Evolutionary conservation across 129 eudicot species (phyloP).

Genomic region (Saussurea involucrata): DNA sequence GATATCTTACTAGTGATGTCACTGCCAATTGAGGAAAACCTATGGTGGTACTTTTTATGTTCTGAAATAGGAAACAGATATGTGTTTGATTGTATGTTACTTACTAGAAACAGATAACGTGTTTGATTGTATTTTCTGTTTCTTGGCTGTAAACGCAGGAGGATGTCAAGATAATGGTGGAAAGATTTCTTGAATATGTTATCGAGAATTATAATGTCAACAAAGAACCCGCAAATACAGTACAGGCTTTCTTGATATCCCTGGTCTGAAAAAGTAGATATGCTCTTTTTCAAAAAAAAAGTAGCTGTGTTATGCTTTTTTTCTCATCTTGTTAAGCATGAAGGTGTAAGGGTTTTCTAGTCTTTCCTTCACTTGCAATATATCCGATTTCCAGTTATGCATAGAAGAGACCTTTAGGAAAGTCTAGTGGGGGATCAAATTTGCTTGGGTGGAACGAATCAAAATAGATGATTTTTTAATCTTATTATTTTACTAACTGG

Average conservation of each 20-base stretch:
- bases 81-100: background rate
- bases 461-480: background rate
- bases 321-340: background rate
- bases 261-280: conserved; percentile 42
- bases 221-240: conserved; percentile 42
- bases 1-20: background rate
- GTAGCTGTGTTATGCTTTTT: background rate
- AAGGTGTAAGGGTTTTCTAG: background rate
- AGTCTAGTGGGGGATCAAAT: background rate
- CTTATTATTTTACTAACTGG: conserved; percentile 11
- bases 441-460: background rate
- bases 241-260: conserved; percentile 84
- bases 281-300: too few relatives aligned
- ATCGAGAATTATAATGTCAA: conserved; percentile 58
- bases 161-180: conserved; percentile 43
- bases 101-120: background rate
- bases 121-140: conserved; percentile 4
- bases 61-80: too few relatives aligned
- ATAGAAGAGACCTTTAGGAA: background rate
- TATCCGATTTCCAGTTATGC: background rate
- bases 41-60: background rate
- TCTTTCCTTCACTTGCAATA: background rate
- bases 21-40: background rate
- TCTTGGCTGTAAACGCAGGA: conserved; percentile 49
- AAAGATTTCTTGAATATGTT: conserved; percentile 59